A percentile compares a stretch with the other conserved stretches of the same genome.
These are phyloP conservation scores for Perkinsela sp. DNA, from an alignment of 208 protist species.

Conservation along the genomic window DNA sequence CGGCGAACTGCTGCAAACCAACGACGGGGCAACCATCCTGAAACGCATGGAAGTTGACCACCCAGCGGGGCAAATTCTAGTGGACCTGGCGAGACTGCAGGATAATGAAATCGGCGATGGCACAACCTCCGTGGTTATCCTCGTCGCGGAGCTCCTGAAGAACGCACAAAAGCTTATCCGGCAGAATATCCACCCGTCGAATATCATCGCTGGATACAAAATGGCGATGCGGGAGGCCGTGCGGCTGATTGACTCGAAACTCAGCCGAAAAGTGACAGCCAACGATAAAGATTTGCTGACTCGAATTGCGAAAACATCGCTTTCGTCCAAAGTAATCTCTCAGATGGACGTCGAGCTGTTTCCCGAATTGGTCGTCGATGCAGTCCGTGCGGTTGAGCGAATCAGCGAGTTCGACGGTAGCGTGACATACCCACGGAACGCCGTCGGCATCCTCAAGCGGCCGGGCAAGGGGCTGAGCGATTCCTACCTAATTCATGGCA, in stretches of 20 bases:
- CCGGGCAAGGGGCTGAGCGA: slow-evolving; percentile 81
- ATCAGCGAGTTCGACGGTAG: slow-evolving; percentile 57
- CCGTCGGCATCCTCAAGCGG: slow-evolving; percentile 90
- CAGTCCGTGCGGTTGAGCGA: slow-evolving; percentile 58
- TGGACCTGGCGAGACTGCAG: slow-evolving; percentile 93
- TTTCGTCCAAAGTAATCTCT: slow-evolving; percentile 97
- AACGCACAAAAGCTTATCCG: slow-evolving; percentile 84
- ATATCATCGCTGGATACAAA: slow-evolving; percentile 92
- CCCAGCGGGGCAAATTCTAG: slow-evolving; percentile 80
- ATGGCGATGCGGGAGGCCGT: slow-evolving; percentile 78
- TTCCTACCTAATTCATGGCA: slow-evolving; percentile 67
- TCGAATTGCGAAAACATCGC: slow-evolving; percentile 91
- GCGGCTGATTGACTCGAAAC: slow-evolving; percentile 76
- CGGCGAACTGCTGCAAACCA: slow-evolving; percentile 95
- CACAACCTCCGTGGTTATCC: slow-evolving; percentile 95
- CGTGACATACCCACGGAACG: slow-evolving; percentile 85
- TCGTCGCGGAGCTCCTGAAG: slow-evolving; percentile 95
- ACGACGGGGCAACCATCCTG: slow-evolving; percentile 94
- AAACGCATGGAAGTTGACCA: slow-evolving; percentile 73
- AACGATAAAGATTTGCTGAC: slow-evolving; percentile 78
- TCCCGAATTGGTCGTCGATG: slow-evolving; percentile 76
- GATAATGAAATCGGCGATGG: slow-evolving; percentile 97
- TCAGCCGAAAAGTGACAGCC: slow-evolving; percentile 36
- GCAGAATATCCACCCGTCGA: slow-evolving; percentile 90
- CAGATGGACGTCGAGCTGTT: slow-evolving; percentile 81